Percentiles rank a stretch among this genome's conserved stretches.
Conservation (phyloP, 106 monocot genomes). For the Acorus calamus region DNA sequence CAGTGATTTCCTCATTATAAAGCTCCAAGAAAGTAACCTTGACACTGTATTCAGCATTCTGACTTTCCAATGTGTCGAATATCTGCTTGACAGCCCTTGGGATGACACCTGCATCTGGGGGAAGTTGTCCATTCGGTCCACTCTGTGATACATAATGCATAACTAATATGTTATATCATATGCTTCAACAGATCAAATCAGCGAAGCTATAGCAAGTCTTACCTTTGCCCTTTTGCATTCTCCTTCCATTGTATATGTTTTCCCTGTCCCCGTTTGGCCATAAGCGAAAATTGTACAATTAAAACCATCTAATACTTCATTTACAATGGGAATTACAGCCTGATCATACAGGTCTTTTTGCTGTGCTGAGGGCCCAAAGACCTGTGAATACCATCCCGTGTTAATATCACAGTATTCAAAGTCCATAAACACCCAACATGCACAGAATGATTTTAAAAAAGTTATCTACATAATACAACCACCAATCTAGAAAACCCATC, state of each 20-base stretch:
- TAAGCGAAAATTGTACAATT: slow-evolving; percentile 99
- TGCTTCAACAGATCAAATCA: no score
- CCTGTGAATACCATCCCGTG: slow-evolving; percentile 20
- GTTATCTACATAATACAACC: background rate
- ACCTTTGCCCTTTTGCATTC: slow-evolving; percentile 80
- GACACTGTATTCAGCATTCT: slow-evolving; percentile 96
- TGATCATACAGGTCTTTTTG: slow-evolving; percentile 89
- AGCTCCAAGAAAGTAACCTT: slow-evolving; percentile 95
- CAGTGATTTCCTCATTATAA: slow-evolving; percentile 99
- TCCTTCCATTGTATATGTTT: slow-evolving; percentile 99
- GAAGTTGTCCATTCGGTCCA: slow-evolving; percentile 60
- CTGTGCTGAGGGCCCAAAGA: slow-evolving; percentile 80
- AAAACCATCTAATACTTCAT: slow-evolving; percentile 97
- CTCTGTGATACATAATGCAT: slow-evolving; percentile 30
- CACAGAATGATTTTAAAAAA: no score
- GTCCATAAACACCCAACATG: no score
- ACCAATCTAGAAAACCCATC: background rate
- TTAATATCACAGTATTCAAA: no score
- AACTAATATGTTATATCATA: no score
- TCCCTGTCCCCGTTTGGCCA: slow-evolving; percentile 97
- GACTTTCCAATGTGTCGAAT: slow-evolving; percentile 91
- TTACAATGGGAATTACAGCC: slow-evolving; percentile 97
- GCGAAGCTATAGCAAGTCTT: background rate
- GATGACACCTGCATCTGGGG: slow-evolving; percentile 86
- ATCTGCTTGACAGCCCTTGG: slow-evolving; percentile 97